Evolutionary conservation across 768 basidiomycete species (phyloP).

Genomic region (Ramaria sp.): DNA sequence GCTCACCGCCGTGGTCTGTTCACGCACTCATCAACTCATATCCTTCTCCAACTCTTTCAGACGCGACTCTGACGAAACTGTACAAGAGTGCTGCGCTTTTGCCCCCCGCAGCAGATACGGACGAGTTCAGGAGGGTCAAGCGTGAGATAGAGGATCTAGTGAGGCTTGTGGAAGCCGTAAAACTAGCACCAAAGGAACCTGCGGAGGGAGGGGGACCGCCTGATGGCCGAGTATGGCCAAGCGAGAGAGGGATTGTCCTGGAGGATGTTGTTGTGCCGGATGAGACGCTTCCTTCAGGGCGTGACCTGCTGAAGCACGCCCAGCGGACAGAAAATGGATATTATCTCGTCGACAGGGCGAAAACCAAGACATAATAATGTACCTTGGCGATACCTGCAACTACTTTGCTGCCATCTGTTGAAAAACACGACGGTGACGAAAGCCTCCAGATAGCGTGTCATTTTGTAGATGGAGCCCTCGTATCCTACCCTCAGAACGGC

Average conservation of each 20-base stretch:
- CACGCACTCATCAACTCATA: slow-evolving; percentile 68
- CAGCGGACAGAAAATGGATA: slow-evolving; percentile 38
- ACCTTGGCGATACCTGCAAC: no score
- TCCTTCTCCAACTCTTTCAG: slow-evolving; percentile 49
- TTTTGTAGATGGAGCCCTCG: no score
- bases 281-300: slow-evolving; percentile 25
- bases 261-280: slow-evolving; percentile 20
- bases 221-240: slow-evolving; percentile 19
- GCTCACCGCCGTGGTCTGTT: slow-evolving; percentile 70
- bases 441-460: no score
- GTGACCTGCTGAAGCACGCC: slow-evolving; percentile 40
- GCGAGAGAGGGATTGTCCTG: slow-evolving; percentile 5
- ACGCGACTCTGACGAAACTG: slow-evolving; percentile 47
- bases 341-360: slow-evolving; percentile 45
- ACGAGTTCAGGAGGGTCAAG: slow-evolving; percentile 40
- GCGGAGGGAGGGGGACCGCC: slow-evolving; percentile 15
- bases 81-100: slow-evolving; percentile 65
- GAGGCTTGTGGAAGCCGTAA: slow-evolving; percentile 70
- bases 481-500: no score
- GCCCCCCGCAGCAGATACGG: slow-evolving; percentile 49
- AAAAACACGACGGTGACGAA: no score
- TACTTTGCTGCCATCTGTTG: no score
- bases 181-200: slow-evolving; percentile 16
- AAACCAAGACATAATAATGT: neutral
- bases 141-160: slow-evolving; percentile 60